Conservation (phyloP, 2,329 filamentous ascomycete genomes). For the Penicillium sp. region DNA sequence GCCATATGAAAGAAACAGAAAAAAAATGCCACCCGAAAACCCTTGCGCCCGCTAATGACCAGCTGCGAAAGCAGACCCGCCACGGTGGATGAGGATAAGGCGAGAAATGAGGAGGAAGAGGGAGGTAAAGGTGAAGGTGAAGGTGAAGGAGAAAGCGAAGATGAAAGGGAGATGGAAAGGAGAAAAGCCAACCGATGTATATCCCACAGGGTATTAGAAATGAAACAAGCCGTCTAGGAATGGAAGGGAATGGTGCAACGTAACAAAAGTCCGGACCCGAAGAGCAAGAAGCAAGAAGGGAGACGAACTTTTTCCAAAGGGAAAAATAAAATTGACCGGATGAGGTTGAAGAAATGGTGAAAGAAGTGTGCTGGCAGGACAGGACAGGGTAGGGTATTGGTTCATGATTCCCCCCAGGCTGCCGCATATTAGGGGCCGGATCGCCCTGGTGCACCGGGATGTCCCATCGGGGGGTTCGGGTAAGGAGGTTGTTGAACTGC, state of each 20-base stretch:
- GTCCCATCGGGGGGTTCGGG: slow-evolving; percentile 37
- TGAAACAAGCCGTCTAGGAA: slow-evolving; percentile 32
- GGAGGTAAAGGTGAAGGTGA: slow-evolving; percentile 16
- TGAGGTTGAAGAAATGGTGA: too few relatives aligned
- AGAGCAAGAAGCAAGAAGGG: slow-evolving; percentile 5
- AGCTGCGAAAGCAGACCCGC: slow-evolving; percentile 35
- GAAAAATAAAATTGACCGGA: neutral
- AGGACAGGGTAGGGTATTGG: neutral
- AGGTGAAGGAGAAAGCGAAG: slow-evolving; percentile 19
- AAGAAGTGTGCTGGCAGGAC: neutral
- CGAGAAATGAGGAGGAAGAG: slow-evolving; percentile 18
- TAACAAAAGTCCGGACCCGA: slow-evolving; percentile 17
- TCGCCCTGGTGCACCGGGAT: slow-evolving; percentile 31
- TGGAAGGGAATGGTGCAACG: slow-evolving; percentile 27
- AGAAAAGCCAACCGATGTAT: slow-evolving; percentile 14
- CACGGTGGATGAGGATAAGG: slow-evolving; percentile 31
- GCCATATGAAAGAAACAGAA: slow-evolving; percentile 12
- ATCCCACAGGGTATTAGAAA: slow-evolving; percentile 32
- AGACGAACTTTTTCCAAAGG: too few relatives aligned
- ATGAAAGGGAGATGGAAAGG: slow-evolving; percentile 13
- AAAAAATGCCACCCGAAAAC: slow-evolving; percentile 37
- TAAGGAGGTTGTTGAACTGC: slow-evolving; percentile 31
- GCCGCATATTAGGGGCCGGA: slow-evolving; percentile 28
- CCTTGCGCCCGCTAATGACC: slow-evolving; percentile 45
- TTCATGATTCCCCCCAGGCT: neutral